Base-by-base conservation (phyloP, 441 rosid species). In the Aleurites moluccanus region DNA sequence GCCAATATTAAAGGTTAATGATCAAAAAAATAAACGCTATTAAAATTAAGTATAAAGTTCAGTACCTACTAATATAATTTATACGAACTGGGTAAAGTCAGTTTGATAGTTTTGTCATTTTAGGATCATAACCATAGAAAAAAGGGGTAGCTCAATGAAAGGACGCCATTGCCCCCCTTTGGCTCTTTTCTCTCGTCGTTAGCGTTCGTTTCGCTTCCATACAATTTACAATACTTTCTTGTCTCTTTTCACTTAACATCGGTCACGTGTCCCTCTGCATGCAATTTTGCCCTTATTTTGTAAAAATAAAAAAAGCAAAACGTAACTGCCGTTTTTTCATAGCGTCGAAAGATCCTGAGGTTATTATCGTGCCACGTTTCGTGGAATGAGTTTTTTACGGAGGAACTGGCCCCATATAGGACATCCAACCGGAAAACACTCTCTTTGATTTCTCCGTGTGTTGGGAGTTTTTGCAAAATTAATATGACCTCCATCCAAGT, bases 41-140 rank as follows among this genome's bases (percentile, higher is more conserved):
- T n/a, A n/a, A n/a, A n/a, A n/a, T n/a, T n/a, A n/a, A n/a, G n/a
- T n/a, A n/a, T n/a, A n/a, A n/a, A n/a, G n/a, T n/a, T n/a, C n/a
- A n/a, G n/a, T n/a, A n/a, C n/a, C n/a, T n/a, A n/a, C n/a, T n/a
- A n/a, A n/a, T 35, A 0, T 38, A 38, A 38, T 38, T 38, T 38
- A 5, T 0, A 1, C 40, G 40, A 38, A 5, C 40, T 6, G 1
- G 40, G 40, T 5, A n/a, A 57, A 55, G 47, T 59, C 28, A 14
- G 44, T 25, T 35, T 1, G 53, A 10, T 21, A 28, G 64, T 16
- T 53, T 70, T 77, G 79, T 75, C 75, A 77, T 67, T 76, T 76
- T 65, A 73, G 42, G 3, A 60, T 33, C 55, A 16, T 6, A 69
- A 50, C 57, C 42, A 42, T 27, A 3, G 49, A 5, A 49, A 21